phyloP scores from a whole-genome alignment of 2,329 filamentous ascomycete species.

The Rhinocladiella mackenziei region DNA sequence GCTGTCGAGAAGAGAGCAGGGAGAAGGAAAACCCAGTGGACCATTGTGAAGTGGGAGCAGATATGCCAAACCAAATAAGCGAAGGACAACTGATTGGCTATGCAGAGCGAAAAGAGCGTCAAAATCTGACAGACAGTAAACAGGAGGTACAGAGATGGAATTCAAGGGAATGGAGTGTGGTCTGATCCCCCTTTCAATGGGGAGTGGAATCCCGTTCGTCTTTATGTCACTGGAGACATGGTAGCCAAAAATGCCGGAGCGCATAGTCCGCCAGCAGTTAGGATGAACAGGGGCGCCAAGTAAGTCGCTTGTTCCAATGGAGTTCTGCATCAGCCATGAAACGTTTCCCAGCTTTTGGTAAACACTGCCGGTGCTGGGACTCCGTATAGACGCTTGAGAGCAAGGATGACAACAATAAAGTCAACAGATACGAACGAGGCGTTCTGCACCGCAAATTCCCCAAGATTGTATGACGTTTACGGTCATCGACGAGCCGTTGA shows the following conservation, averaged over 20 bases:
- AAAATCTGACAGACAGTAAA: too few species aligned
- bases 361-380: too few species aligned
- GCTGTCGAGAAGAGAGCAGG: conserved; percentile 20
- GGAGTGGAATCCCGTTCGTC: not conserved
- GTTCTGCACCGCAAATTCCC: too few species aligned
- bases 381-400: too few species aligned
- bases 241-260: not conserved
- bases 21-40: not conserved
- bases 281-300: conserved; percentile 7
- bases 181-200: too few species aligned
- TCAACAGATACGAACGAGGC: too few species aligned
- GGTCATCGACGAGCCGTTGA: too few species aligned
- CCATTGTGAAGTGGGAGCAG: not conserved
- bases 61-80: conserved; percentile 3
- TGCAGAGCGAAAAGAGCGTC: not conserved
- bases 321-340: conserved; percentile 11
- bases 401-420: too few species aligned
- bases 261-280: not conserved
- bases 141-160: too few species aligned
- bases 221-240: not conserved
- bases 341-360: too few species aligned
- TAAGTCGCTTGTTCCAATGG: conserved; percentile 9
- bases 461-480: too few species aligned
- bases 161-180: too few species aligned
- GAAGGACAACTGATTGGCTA: not conserved